A percentile compares a stretch with the other conserved stretches of the same genome.
Evolutionary conservation across 2,329 filamentous ascomycete species (phyloP).

Genomic region (Aspergillus nomiae): DNA sequence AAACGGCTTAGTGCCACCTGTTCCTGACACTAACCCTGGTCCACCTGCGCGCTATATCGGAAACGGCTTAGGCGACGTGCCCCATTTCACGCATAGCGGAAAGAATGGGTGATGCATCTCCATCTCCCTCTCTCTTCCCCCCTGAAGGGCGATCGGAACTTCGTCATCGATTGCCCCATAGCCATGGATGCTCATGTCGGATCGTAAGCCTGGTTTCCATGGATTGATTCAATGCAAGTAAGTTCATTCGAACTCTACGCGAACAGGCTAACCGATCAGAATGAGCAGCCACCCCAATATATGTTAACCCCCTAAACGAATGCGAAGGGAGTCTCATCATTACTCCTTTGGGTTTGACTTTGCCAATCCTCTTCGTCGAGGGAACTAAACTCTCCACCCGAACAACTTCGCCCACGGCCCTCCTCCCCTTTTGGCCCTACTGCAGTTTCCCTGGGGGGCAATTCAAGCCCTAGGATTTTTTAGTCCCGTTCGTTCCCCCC

Average conservation of each 20-base stretch:
- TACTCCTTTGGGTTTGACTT: slow-evolving; percentile 22
- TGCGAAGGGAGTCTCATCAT: slow-evolving; percentile 13
- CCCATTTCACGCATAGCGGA: background rate
- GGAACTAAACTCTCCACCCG: slow-evolving; percentile 20
- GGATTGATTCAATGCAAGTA: too few relatives aligned
- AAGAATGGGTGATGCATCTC: background rate
- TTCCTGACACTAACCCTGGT: slow-evolving; percentile 11
- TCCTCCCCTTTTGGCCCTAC: slow-evolving; percentile 15
- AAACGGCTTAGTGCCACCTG: slow-evolving; percentile 9
- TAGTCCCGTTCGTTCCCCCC: background rate
- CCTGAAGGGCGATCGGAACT: background rate
- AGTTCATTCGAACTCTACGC: background rate
- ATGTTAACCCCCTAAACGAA: background rate
- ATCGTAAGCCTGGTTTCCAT: background rate
- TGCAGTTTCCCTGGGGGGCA: slow-evolving; percentile 2
- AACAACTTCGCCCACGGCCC: slow-evolving; percentile 17
- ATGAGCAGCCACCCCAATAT: background rate
- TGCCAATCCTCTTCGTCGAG: slow-evolving; percentile 17
- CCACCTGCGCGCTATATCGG: background rate
- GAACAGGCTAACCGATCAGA: background rate
- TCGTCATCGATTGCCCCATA: background rate
- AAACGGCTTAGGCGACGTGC: slow-evolving; percentile 1
- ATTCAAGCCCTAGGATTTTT: background rate
- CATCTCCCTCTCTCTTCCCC: background rate
- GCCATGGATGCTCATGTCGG: background rate